A percentile compares a stretch with the other conserved stretches of the same genome.
phyloP scores from a whole-genome alignment of 2,329 filamentous ascomycete genomes.

The Fusarium odoratissimum region DNA sequence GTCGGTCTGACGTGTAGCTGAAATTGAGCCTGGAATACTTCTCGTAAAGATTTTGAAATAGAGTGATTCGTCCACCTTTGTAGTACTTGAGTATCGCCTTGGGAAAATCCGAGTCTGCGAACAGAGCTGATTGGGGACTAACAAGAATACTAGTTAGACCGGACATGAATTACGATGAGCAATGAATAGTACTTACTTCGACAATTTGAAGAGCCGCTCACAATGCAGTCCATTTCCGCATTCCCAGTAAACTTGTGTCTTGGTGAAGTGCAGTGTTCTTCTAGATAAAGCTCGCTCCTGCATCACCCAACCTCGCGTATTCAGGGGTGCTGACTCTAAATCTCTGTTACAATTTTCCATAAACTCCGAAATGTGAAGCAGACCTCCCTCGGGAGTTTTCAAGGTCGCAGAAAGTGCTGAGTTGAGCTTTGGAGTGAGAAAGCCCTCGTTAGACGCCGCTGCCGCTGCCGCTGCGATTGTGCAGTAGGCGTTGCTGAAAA shows the following conservation, averaged over 20 bases:
- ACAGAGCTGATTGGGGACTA: neutral
- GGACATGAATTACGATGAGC: fast-evolving
- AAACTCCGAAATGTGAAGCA: neutral
- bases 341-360: neutral
- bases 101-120: neutral
- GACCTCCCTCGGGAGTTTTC: neutral
- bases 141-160: neutral
- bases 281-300: slow-evolving; percentile 6
- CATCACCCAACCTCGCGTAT: slow-evolving; percentile 26
- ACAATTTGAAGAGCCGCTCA: neutral
- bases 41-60: neutral
- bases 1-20: neutral
- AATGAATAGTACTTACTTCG: neutral
- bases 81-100: neutral
- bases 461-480: slow-evolving; percentile 8
- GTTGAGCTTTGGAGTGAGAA: neutral
- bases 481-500: slow-evolving; percentile 9
- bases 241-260: slow-evolving; percentile 3
- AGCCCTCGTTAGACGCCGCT: neutral
- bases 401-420: neutral
- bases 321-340: slow-evolving; percentile 32
- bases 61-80: neutral
- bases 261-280: slow-evolving; percentile 7
- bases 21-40: neutral
- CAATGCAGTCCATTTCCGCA: neutral